Conservation (phyloP, 2,329 filamentous ascomycete species). For the Alternaria hordeiaustralica region DNA sequence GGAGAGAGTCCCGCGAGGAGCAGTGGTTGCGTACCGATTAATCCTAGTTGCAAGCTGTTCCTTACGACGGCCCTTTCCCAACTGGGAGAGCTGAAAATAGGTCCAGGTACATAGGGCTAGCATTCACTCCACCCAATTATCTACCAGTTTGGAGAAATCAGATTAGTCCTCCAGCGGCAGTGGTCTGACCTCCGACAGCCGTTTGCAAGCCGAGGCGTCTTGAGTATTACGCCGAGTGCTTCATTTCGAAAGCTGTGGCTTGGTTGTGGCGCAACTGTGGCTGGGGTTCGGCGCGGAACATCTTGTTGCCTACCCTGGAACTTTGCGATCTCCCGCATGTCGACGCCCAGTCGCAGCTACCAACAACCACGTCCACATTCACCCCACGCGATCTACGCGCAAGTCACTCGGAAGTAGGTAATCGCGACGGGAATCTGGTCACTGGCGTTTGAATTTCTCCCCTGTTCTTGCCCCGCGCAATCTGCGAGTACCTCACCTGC, state of each 20-base stretch:
- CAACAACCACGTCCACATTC: not conserved
- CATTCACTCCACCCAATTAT: not conserved
- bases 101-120: not conserved
- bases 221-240: conserved; percentile 16
- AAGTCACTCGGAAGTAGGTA: not conserved
- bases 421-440: conserved; percentile 11
- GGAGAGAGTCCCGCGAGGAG: conserved; percentile 24
- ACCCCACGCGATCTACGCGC: conserved; percentile 9
- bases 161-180: not conserved
- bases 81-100: conserved; percentile 33
- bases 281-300: conserved; percentile 10
- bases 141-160: not conserved
- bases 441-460: not conserved
- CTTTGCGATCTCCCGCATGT: conserved; percentile 14
- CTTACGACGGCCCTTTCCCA: conserved; percentile 24
- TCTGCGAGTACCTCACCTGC: not conserved
- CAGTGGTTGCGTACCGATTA: conserved; percentile 31
- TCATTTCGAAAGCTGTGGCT: conserved; percentile 12
- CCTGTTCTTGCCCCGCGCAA: not conserved
- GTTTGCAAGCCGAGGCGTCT: not conserved
- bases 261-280: conserved; percentile 9
- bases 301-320: conserved; percentile 7
- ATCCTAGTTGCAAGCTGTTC: conserved; percentile 42
- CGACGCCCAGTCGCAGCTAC: conserved; percentile 7
- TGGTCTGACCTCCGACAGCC: conserved; percentile 1